phyloP scores from a whole-genome alignment of 2,329 filamentous ascomycete genomes.

The Cyphellophora attinorum region DNA sequence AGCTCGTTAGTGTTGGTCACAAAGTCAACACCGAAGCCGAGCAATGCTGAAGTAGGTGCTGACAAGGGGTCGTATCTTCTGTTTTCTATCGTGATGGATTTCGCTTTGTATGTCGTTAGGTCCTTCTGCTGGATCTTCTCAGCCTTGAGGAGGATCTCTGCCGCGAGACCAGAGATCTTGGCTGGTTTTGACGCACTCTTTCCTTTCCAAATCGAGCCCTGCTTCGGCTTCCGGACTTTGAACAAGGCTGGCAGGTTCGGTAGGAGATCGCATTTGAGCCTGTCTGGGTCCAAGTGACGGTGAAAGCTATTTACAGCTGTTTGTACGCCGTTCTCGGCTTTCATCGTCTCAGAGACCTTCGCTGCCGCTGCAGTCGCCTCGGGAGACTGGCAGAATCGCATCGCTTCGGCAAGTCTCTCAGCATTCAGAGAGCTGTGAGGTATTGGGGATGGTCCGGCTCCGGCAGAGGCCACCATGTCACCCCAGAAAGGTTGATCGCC shows the following conservation, averaged over 20 bases:
- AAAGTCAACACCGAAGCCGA: constrained; percentile 20
- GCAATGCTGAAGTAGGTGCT: constrained; percentile 19
- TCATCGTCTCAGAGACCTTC: constrained; percentile 1
- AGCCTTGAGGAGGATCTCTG: constrained; percentile 5
- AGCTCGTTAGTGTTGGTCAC: constrained; percentile 15
- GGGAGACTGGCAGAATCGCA: constrained; percentile 29
- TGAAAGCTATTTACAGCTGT: constrained; percentile 59
- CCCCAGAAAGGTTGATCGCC: constrained; percentile 50
- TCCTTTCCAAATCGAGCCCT: neutral
- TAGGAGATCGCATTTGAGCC: constrained; percentile 58
- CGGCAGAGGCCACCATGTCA: constrained; percentile 38
- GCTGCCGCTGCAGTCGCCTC: neutral
- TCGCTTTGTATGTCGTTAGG: constrained; percentile 18
- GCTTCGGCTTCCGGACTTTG: neutral
- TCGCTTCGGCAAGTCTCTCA: constrained; percentile 35
- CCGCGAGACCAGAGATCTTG: constrained; percentile 5
- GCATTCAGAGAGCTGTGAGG: constrained; percentile 34
- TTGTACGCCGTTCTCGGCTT: constrained; percentile 50
- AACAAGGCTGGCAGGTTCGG: constrained; percentile 50
- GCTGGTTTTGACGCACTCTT: neutral
- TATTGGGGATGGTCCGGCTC: constrained; percentile 40
- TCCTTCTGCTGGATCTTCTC: constrained; percentile 4
- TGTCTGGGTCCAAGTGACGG: constrained; percentile 53
- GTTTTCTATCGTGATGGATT: constrained; percentile 24
- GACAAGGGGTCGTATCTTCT: constrained; percentile 26